Evolutionary conservation across 441 rosid species (phyloP).

Genomic region (Croton laevigatus): DNA sequence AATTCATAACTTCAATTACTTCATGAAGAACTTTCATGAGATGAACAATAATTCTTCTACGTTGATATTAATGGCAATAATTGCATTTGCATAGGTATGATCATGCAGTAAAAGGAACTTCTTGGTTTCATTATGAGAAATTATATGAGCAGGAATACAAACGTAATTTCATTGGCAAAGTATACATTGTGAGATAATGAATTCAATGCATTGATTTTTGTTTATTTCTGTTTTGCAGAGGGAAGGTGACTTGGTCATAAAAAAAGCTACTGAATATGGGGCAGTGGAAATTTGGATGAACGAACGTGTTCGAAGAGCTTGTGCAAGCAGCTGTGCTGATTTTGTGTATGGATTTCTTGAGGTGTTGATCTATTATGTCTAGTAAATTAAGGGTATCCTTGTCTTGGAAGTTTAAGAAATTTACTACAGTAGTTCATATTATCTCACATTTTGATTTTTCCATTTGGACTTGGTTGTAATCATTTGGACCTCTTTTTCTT

Average conservation of each 20-base stretch:
- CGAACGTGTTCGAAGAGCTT: constrained; percentile 91
- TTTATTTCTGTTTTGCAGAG: constrained; percentile 30
- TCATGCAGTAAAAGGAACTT: neutral
- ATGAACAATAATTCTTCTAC: neutral
- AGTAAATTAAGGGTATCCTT: constrained; percentile 27
- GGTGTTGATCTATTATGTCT: constrained; percentile 46
- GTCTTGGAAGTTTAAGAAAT: constrained; percentile 21
- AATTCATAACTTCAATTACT: neutral
- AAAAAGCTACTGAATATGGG: constrained; percentile 94
- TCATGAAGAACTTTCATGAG: neutral
- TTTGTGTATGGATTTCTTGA: constrained; percentile 86
- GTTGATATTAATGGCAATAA: neutral
- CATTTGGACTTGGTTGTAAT: constrained; percentile 16
- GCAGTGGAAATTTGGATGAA: constrained; percentile 99
- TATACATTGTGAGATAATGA: neutral
- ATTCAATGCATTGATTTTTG: neutral
- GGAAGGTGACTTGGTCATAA: constrained; percentile 80
- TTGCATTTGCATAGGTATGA: neutral
- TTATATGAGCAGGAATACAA: neutral
- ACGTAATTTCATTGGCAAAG: neutral
- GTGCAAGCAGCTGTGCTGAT: constrained; percentile 89
- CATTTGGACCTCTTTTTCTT: constrained; percentile 14
- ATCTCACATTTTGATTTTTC: constrained; percentile 7
- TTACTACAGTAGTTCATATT: neutral
- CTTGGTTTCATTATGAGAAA: neutral